Conservation (phyloP, 257 asterid species). For the Asclepias syriaca region DNA sequence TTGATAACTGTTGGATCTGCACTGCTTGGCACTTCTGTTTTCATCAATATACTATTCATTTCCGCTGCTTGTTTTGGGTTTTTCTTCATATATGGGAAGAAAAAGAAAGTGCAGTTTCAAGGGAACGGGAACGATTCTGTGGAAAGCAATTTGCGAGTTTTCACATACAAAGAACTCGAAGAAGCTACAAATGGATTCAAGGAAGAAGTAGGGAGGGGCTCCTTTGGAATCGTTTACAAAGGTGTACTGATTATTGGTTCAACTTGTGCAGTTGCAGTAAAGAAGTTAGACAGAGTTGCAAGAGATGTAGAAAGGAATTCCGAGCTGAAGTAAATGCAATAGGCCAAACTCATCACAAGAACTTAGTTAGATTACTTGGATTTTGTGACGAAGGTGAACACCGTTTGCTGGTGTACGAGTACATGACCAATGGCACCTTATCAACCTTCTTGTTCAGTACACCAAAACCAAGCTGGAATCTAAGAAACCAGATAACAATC, state of each 20-base stretch:
- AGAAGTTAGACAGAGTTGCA: conserved; percentile 28
- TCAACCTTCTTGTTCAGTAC: conserved; percentile 23
- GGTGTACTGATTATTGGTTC: conserved; percentile 14
- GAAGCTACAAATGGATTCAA: conserved; percentile 26
- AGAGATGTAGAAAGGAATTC: conserved; percentile 28
- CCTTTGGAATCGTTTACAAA: conserved; percentile 28
- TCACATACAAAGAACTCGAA: conserved; percentile 18
- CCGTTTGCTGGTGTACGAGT: conserved; percentile 37
- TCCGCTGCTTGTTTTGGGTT: conserved; percentile 21
- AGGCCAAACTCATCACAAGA: conserved; percentile 38
- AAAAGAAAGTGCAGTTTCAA: neutral
- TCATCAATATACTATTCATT: conserved; percentile 27
- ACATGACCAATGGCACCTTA: conserved; percentile 31
- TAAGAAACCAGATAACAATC: conserved; percentile 22
- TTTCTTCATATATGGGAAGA: conserved; percentile 18
- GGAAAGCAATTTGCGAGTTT: conserved; percentile 17
- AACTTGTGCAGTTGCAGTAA: conserved; percentile 17
- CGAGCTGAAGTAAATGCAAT: conserved; percentile 34
- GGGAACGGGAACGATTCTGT: too few species aligned
- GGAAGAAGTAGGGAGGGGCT: conserved; percentile 33
- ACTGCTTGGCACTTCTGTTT: conserved; percentile 34
- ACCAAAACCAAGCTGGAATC: conserved; percentile 24
- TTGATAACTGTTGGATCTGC: conserved; percentile 34
- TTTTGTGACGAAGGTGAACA: conserved; percentile 28
- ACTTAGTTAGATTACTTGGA: conserved; percentile 31